A percentile compares a stretch with the other conserved stretches of the same genome.
These are phyloP conservation scores for Ceratobasidium sp. DNA, from an alignment of 1,284 basidiomycete species.

Conservation along the genomic window DNA sequence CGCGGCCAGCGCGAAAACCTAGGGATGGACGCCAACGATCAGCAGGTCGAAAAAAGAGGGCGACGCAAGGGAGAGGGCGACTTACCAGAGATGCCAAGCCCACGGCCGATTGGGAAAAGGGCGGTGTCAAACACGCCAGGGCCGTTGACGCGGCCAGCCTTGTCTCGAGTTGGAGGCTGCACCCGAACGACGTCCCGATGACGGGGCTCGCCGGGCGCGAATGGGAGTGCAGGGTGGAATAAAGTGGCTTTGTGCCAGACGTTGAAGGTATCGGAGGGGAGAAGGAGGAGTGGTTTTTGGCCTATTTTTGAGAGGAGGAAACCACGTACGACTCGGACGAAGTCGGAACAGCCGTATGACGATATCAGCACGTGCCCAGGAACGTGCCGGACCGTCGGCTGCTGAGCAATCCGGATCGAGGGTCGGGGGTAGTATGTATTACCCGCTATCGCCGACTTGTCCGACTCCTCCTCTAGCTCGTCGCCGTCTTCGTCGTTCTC, in stretches of 20 bases:
- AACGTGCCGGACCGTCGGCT: neutral
- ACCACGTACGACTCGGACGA: no score
- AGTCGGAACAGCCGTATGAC: constrained; percentile 24
- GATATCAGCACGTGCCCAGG: neutral
- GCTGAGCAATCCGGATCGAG: constrained; percentile 2
- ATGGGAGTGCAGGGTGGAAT: constrained; percentile 11
- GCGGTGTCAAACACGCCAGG: constrained; percentile 18
- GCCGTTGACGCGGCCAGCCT: neutral
- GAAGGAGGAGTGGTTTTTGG: neutral
- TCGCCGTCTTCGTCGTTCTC: no score
- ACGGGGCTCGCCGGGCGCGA: neutral
- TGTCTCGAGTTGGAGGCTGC: neutral
- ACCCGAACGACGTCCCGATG: constrained; percentile 26
- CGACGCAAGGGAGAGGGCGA: no score
- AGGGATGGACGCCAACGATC: neutral
- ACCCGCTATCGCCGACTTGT: neutral
- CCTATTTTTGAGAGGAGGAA: no score
- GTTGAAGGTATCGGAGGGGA: constrained; percentile 28
- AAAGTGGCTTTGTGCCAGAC: constrained; percentile 33
- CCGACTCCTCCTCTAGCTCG: no score
- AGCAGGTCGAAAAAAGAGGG: no score
- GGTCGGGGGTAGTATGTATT: constrained; percentile 5
- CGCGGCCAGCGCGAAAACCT: constrained; percentile 28
- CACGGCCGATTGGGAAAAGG: constrained; percentile 9
- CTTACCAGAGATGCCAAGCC: neutral